A percentile compares a stretch with the other conserved stretches of the same genome.
Conservation (phyloP, 805 yeast genomes). For the Grigorovia jiainica region DNA sequence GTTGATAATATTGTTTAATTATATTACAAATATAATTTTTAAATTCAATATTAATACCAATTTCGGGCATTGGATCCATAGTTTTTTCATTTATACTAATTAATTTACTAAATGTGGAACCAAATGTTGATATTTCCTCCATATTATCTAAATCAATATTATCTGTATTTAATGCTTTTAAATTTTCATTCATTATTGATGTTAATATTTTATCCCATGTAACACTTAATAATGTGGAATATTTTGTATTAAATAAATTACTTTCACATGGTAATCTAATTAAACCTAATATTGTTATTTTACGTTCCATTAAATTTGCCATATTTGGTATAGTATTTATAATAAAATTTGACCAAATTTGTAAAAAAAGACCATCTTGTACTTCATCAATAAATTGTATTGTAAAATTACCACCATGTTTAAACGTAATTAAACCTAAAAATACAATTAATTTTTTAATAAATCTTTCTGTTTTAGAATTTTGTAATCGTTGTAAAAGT, state of each 20-base stretch:
- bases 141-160: conserved; percentile 37
- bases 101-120: conserved; percentile 73
- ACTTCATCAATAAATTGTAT: conserved; percentile 62
- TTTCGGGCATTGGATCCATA: conserved; percentile 59
- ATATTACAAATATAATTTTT: conserved; percentile 14
- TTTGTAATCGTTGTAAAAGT: conserved; percentile 70
- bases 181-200: conserved; percentile 30
- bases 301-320: conserved; percentile 46
- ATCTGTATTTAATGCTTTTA: conserved; percentile 30
- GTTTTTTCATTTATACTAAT: conserved; percentile 50
- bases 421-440: conserved; percentile 43
- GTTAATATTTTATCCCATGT: conserved; percentile 38
- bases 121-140: conserved; percentile 74
- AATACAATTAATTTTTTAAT: conserved; percentile 63
- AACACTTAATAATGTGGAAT: conserved; percentile 33
- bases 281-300: conserved; percentile 43
- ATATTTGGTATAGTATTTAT: conserved; percentile 36
- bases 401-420: conserved; percentile 42
- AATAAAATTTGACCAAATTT: conserved; percentile 33
- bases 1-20: conserved; percentile 17
- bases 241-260: conserved; percentile 31
- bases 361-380: conserved; percentile 52
- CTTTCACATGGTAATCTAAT: conserved; percentile 35
- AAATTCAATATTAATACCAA: conserved; percentile 29
- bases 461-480: conserved; percentile 72